Conservation (phyloP, 371 early-diverging fungal genomes). For the Mucor indicus region DNA sequence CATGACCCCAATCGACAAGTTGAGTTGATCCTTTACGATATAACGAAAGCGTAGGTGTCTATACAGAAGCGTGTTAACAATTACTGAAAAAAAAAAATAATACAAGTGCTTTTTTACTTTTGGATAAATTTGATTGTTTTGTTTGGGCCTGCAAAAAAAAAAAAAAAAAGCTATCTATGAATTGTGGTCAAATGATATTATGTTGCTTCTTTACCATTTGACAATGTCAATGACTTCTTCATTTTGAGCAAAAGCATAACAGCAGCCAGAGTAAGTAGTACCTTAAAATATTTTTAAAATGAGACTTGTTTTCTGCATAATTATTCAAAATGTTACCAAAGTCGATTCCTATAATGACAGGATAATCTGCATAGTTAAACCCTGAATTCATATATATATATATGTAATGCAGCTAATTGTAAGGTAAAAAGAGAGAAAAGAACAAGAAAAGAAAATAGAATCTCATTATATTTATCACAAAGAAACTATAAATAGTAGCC, state of each 20-base stretch:
- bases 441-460: too few species aligned
- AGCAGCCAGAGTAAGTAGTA: constrained; percentile 47
- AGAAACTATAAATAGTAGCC: too few species aligned
- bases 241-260: constrained; percentile 47
- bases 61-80: not conserved
- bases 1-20: constrained; percentile 60
- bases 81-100: too few species aligned
- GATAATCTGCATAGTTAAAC: constrained; percentile 31
- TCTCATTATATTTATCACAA: too few species aligned
- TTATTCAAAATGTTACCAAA: constrained; percentile 29
- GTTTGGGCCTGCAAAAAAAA: constrained; percentile 28
- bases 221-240: constrained; percentile 50
- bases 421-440: too few species aligned
- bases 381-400: constrained; percentile 7
- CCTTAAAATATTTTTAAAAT: too few species aligned
- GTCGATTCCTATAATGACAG: constrained; percentile 53
- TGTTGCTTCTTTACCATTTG: too few species aligned
- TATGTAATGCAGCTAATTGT: too few species aligned
- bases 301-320: too few species aligned
- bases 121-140: constrained; percentile 46
- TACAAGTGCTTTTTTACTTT: too few species aligned
- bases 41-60: constrained; percentile 45
- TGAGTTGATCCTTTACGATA: constrained; percentile 43
- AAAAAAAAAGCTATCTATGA: too few species aligned
- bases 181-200: constrained; percentile 13